These are phyloP conservation scores for Pseudogymnoascus sp. DNA, from an alignment of 2,329 filamentous ascomycete genomes.

Conservation along the genomic window DNA sequence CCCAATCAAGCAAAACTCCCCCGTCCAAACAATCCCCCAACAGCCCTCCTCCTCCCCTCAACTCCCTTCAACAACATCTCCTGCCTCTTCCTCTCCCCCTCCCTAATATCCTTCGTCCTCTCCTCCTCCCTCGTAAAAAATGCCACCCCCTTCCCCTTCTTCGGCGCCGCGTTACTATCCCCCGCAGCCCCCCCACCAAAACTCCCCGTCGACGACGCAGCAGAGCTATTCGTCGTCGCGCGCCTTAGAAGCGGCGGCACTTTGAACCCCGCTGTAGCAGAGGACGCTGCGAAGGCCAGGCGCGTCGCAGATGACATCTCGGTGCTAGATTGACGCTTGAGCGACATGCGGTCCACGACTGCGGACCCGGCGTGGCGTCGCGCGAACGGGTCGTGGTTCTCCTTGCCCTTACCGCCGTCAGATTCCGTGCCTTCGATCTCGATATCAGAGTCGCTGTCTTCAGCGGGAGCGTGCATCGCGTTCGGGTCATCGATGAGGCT, in stretches of 20 bases:
- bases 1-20: conserved; percentile 39
- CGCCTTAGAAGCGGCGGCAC: conserved; percentile 64
- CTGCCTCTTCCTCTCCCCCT: conserved; percentile 51
- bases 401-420: conserved; percentile 19
- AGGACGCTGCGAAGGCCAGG: conserved; percentile 48
- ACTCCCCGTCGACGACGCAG: conserved; percentile 29
- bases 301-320: conserved; percentile 31
- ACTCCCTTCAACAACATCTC: conserved; percentile 50
- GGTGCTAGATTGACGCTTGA: conserved; percentile 50
- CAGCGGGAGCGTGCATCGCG: conserved; percentile 35
- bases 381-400: conserved; percentile 28
- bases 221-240: conserved; percentile 57
- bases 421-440: conserved; percentile 33
- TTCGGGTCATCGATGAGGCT: conserved; percentile 70
- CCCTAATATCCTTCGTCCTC: conserved; percentile 44
- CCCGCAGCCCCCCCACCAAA: conserved; percentile 1
- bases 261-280: conserved; percentile 45
- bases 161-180: conserved; percentile 42
- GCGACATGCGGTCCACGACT: conserved; percentile 65
- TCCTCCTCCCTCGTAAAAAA: conserved; percentile 54
- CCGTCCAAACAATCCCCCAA: conserved; percentile 50
- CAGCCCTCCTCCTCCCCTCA: conserved; percentile 46
- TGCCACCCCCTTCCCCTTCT: conserved; percentile 53
- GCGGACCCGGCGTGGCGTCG: conserved; percentile 35
- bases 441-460: conserved; percentile 45